Conservation (phyloP, 2,329 filamentous ascomycete genomes). For the Amauroascus niger region DNA sequence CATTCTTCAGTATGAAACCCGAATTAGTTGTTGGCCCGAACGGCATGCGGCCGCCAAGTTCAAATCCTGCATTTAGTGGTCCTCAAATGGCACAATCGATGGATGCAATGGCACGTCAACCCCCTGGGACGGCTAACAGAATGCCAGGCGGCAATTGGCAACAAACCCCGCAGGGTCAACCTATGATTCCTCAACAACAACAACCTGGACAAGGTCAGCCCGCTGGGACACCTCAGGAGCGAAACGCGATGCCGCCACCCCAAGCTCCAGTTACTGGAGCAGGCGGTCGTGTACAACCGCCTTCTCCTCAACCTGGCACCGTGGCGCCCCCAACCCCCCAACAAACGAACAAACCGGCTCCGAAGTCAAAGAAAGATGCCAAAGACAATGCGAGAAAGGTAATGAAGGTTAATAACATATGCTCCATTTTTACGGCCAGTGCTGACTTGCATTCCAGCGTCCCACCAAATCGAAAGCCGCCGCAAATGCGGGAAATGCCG, state of each 20-base stretch:
- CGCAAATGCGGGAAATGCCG: slow-evolving; percentile 30
- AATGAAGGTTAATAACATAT: slow-evolving; percentile 17
- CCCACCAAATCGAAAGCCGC: slow-evolving; percentile 36
- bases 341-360: slow-evolving; percentile 48
- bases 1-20: slow-evolving; percentile 36
- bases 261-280: slow-evolving; percentile 35
- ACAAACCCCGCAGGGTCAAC: slow-evolving; percentile 31
- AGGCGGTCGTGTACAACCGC: slow-evolving; percentile 34
- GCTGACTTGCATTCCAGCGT: slow-evolving; percentile 27
- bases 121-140: slow-evolving; percentile 28
- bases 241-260: slow-evolving; percentile 44
- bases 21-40: slow-evolving; percentile 35
- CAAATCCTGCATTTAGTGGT: slow-evolving; percentile 41
- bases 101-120: slow-evolving; percentile 27
- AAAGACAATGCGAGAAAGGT: slow-evolving; percentile 46
- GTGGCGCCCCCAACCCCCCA: slow-evolving; percentile 53
- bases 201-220: slow-evolving; percentile 37
- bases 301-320: slow-evolving; percentile 37
- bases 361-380: slow-evolving; percentile 49
- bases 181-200: slow-evolving; percentile 38
- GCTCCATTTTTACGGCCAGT: neutral
- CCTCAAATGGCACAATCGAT: slow-evolving; percentile 39
- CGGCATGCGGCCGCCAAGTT: slow-evolving; percentile 52
- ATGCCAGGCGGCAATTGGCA: slow-evolving; percentile 37
- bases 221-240: slow-evolving; percentile 49